These are phyloP conservation scores for Umbelopsis isabellina DNA, from an alignment of 192 early-diverging fungal species.

Conservation along the genomic window DNA sequence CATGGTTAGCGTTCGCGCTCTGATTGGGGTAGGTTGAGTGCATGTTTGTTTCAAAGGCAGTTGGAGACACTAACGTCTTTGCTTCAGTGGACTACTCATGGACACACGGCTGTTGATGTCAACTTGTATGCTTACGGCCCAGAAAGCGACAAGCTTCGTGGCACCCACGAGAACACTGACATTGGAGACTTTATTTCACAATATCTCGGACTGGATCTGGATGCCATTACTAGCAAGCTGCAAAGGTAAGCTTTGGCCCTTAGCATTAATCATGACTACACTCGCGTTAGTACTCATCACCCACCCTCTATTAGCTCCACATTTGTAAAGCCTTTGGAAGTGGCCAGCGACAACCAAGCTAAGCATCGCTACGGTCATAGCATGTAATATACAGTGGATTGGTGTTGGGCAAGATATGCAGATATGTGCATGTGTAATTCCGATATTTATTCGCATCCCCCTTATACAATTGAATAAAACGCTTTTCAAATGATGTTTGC, in stretches of 20 bases:
- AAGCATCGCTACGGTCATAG: conserved; percentile 11
- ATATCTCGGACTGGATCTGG: conserved; percentile 58
- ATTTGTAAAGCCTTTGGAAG: no score
- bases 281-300: neutral
- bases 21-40: conserved; percentile 52
- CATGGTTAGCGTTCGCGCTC: conserved; percentile 58
- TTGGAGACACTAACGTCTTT: neutral
- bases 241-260: conserved; percentile 12
- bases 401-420: no score
- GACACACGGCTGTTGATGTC: conserved; percentile 94
- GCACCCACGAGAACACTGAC: conserved; percentile 71
- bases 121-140: conserved; percentile 70
- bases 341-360: neutral
- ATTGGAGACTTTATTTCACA: conserved; percentile 60
- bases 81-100: conserved; percentile 78
- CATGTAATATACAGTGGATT: neutral
- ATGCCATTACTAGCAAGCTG: conserved; percentile 48
- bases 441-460: no score
- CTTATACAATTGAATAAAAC: no score
- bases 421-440: no score
- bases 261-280: neutral
- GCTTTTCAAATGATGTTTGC: no score
- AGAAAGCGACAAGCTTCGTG: conserved; percentile 46
- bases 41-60: conserved; percentile 25
- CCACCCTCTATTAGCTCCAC: neutral